These are phyloP conservation scores for Nicotiana knightiana DNA, from an alignment of 257 asterid species.

Conservation along the genomic window DNA sequence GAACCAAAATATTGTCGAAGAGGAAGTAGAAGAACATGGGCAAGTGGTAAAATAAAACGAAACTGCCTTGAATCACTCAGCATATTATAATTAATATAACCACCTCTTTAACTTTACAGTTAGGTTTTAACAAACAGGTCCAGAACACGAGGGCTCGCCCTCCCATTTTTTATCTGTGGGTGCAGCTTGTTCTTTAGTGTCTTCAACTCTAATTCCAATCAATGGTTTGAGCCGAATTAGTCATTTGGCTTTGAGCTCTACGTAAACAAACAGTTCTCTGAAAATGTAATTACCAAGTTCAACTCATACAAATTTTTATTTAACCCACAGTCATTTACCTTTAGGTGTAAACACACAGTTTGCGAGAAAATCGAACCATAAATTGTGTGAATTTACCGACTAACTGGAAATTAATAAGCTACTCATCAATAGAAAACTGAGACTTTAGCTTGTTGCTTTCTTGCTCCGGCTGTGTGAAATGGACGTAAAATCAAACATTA, in stretches of 20 bases:
- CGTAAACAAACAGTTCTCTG: background rate
- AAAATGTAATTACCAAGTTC: background rate
- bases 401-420: background rate
- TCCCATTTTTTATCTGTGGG: conserved; percentile 15
- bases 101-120: conserved; percentile 23
- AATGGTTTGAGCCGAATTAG: background rate
- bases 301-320: background rate
- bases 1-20: conserved; percentile 22
- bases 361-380: background rate
- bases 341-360: conserved; percentile 1
- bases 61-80: conserved; percentile 21
- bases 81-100: background rate
- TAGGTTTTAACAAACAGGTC: conserved; percentile 22
- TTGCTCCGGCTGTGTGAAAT: background rate
- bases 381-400: background rate
- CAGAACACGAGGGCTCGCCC: conserved; percentile 57
- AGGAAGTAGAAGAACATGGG: conserved; percentile 20
- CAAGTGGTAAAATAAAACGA: conserved; percentile 20
- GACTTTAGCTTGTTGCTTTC: background rate
- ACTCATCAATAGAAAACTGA: too few relatives aligned
- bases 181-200: conserved; percentile 12
- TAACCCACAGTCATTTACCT: conserved; percentile 5
- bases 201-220: background rate
- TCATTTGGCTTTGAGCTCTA: background rate
- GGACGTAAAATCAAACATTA: background rate